These are phyloP conservation scores for Crithidia bombi DNA, from an alignment of 208 protist genomes.

Conservation along the genomic window DNA sequence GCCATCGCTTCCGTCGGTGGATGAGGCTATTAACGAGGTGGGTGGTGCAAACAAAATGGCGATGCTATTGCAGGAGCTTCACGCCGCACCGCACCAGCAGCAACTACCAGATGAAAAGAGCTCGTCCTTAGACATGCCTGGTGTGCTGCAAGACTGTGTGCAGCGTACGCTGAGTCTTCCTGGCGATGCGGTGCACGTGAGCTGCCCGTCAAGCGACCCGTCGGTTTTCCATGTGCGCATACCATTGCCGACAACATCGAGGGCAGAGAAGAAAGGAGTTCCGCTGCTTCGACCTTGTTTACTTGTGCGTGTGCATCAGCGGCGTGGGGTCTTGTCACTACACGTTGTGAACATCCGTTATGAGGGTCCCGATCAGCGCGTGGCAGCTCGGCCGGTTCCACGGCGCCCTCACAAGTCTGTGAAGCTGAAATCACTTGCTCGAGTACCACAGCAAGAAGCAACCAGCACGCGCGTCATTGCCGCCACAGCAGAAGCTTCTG, in stretches of 20 bases:
- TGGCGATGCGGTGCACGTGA: not conserved
- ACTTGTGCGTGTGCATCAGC: conserved; percentile 4
- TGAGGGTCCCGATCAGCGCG: not conserved
- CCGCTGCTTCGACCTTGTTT: not conserved
- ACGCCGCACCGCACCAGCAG: not conserved
- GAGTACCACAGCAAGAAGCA: not conserved
- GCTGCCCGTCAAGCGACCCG: not conserved
- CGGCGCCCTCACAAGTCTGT: not conserved
- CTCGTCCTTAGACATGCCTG: not conserved
- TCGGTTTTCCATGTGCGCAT: conserved; percentile 1
- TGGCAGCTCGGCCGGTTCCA: not conserved
- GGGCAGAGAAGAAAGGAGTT: not conserved
- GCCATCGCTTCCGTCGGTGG: not conserved
- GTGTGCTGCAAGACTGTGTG: conserved; percentile 6
- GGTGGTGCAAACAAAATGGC: conserved; percentile 21
- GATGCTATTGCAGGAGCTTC: conserved; percentile 12
- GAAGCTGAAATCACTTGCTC: no score
- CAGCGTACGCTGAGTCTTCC: not conserved
- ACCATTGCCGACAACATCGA: not conserved
- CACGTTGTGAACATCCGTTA: conserved; percentile 9
- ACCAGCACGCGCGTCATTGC: not conserved
- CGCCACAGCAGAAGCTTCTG: not conserved
- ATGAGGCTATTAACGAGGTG: conserved; percentile 16
- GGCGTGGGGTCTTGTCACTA: conserved; percentile 10
- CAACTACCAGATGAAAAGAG: not conserved